Evolutionary conservation across 1,284 basidiomycete species (phyloP), one percentile per base, ranked within the genome.

Genomic region (Ceratobasidium sp.): DNA sequence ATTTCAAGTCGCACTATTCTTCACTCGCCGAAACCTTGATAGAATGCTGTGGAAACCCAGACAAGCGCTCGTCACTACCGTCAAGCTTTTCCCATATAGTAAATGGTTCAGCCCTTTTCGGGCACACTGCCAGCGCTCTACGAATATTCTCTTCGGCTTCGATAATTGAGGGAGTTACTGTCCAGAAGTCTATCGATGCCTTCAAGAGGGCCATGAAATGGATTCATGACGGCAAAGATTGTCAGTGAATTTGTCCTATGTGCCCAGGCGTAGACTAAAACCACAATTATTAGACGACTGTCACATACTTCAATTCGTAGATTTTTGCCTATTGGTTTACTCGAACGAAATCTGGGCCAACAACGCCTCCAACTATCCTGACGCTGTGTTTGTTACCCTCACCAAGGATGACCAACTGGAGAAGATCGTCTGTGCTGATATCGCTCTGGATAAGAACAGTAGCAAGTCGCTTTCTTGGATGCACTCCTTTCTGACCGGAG

Each of bases 321-420:
- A 83, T 21, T 81, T 85, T 73, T 82, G 88, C 73, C 82, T 87
- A 69, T 86, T 84, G 76, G 85, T 85, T 55, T 78, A 90, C 71
- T 83, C 83, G 1, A 78, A 80, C 3, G 78, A 83, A 16, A 79
- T 92, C 16, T 96, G 94, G 94, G 78, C 81, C 23, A 87, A 85
- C 45, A 89, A 93, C 78, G 82, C 83, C 1, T 80, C 84, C 21
- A 88, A 91, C 76, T 92, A 87, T 78, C 89, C 93, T 0, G 86
- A 89, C 75, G 85, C 91, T 46, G 85, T 93, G 1, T 90, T 95
- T 77, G 92, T 91, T 76, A 86, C 90, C n/a, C 86, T 96, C 77
- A 92, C 91, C 79, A 89, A 92, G 77, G 96, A 94, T 77, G 78
- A 85, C 0, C 84, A 86, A 1, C 92, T 89, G 77, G 79, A 83